Evolutionary conservation across 2,329 filamentous ascomycete species (phyloP), one percentile per base, ranked within the genome.

Genomic region (Cladosporium sp.): DNA sequence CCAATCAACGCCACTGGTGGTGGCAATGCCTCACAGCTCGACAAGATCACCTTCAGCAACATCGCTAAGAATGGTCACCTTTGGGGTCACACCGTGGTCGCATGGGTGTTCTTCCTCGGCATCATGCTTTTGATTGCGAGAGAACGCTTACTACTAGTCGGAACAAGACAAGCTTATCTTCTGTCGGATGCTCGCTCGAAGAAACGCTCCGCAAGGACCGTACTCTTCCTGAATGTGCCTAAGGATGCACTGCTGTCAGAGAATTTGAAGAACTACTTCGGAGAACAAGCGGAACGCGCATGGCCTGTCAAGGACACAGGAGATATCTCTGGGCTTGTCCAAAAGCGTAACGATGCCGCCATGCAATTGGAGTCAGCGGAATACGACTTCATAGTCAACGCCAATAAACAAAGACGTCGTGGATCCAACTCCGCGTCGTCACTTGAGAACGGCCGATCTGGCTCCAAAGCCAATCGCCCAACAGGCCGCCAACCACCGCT

Each of bases 401-500:
- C 73, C 10, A 71, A 71, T 11, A 76, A 77, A 67, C 47, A 54
- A n/a, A 55, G 32, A 18, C 52, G 58, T 11, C 28, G 41, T 10
- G 36, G 38, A 12, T 28, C 44, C 15, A 59, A 51, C 38, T 32
- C 62, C 18, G 58, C 44, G 34, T 41, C 64, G 4, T 51, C 65
- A 18, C 26, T 51, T 14, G 65, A 66, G 58, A 63, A 62, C 14
- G 65, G 59, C 7, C 28, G 34, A 15, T 28, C 44, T 5, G 30
- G 26, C 18, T 34, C 49, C 1, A 69, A 68, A 91, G 54, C 66
- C 8, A 63, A 70, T 14, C 66, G 74, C 28, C 93, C 93, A 1
- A 88, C 89, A 3, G 90, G 95, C 73, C 86, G 87, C 38, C 81
- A 88, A 61, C 90, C 89, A 72, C 83, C 85, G 6, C 78, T 96